Percentiles rank a stretch among this genome's conserved stretches.
phyloP scores from a whole-genome alignment of 208 protist genomes.

The Porcisia hertigi region DNA sequence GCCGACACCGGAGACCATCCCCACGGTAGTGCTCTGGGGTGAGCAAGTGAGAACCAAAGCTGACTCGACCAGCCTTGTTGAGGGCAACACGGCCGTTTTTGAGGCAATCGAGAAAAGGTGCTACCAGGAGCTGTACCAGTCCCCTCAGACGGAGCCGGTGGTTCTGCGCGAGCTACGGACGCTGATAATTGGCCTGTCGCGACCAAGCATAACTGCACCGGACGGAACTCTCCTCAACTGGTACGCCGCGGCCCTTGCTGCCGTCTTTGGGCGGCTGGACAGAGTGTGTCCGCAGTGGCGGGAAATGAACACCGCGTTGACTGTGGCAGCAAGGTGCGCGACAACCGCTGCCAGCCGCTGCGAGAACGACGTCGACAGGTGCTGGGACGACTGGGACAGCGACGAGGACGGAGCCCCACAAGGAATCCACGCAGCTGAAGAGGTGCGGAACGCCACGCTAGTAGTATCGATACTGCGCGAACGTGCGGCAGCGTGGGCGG shows the following conservation, averaged over 20 bases:
- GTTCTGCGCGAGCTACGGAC: slow-evolving; percentile 54
- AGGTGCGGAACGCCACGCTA: slow-evolving; percentile 29
- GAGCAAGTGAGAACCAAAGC: not conserved
- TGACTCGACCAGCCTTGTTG: slow-evolving; percentile 1
- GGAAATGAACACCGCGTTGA: slow-evolving; percentile 1
- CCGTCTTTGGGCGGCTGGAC: slow-evolving; percentile 36
- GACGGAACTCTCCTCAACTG: slow-evolving; percentile 20
- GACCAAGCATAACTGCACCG: not conserved
- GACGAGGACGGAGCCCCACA: slow-evolving; percentile 44
- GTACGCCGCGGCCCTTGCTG: slow-evolving; percentile 25
- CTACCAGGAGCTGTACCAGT: slow-evolving; percentile 45
- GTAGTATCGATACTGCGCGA: slow-evolving; percentile 33
- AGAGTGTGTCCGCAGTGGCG: slow-evolving; percentile 33
- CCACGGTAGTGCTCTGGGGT: slow-evolving; percentile 23
- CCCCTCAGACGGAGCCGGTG: slow-evolving; percentile 50
- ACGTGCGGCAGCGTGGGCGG: slow-evolving; percentile 2
- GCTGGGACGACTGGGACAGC: slow-evolving; percentile 31
- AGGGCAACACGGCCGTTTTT: slow-evolving; percentile 15
- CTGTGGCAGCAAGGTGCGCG: not conserved
- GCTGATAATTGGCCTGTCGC: slow-evolving; percentile 44
- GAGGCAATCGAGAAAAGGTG: slow-evolving; percentile 19
- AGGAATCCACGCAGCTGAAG: slow-evolving; percentile 38
- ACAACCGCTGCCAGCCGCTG: not conserved
- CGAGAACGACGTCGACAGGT: slow-evolving; percentile 12
- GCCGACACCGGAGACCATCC: slow-evolving; percentile 38